Conservation (phyloP, 257 asterid genomes). For the Echites panduratus region DNA sequence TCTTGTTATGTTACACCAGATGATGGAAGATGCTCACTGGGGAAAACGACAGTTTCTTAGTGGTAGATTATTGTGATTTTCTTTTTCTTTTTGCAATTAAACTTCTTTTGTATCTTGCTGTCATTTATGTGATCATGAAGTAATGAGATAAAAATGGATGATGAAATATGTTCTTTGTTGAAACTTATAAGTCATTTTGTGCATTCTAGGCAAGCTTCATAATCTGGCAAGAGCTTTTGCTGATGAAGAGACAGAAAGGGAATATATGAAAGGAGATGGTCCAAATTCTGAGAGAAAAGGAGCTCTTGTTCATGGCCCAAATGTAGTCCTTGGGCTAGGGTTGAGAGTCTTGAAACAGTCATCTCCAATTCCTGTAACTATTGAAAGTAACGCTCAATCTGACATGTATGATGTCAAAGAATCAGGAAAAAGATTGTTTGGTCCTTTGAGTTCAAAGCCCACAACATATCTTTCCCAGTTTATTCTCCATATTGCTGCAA, state of each 20-base stretch:
- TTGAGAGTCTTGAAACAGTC: constrained; percentile 57
- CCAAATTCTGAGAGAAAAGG: constrained; percentile 56
- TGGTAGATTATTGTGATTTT: constrained; percentile 36
- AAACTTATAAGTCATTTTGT: constrained; percentile 18
- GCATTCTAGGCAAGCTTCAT: constrained; percentile 78
- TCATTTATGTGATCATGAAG: not conserved
- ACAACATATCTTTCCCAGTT: constrained; percentile 91
- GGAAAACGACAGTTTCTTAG: constrained; percentile 96
- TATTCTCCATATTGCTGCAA: constrained; percentile 93
- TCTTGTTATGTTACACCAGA: constrained; percentile 89
- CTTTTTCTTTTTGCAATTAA: not conserved
- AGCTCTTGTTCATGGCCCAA: constrained; percentile 43
- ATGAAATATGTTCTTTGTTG: not conserved
- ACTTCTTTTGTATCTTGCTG: not conserved
- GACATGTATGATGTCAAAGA: constrained; percentile 72
- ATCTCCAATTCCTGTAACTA: constrained; percentile 37
- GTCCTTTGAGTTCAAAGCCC: constrained; percentile 66
- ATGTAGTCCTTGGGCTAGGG: constrained; percentile 84
- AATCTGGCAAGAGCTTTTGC: constrained; percentile 96
- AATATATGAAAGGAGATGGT: constrained; percentile 47
- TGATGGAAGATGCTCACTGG: constrained; percentile 98
- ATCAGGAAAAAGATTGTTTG: constrained; percentile 67
- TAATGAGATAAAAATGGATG: not conserved
- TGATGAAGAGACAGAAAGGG: constrained; percentile 86
- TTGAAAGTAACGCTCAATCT: constrained; percentile 48